Evolutionary conservation across 2,329 filamentous ascomycete genomes (phyloP).

Genomic region (Aspergillus pseudonomiae): DNA sequence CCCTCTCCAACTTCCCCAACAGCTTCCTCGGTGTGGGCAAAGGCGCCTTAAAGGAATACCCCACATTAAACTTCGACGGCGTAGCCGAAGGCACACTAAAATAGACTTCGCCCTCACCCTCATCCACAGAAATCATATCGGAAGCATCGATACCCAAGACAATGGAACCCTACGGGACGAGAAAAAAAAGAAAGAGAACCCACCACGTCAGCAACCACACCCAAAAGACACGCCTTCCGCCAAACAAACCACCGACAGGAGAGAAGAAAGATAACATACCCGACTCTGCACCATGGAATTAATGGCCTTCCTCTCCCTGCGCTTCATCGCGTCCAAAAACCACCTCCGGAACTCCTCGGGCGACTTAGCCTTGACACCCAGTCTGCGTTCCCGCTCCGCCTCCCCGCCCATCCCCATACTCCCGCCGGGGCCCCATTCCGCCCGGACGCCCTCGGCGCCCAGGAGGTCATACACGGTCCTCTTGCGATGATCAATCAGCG

Average conservation of each 20-base stretch:
- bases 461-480: conserved; percentile 47
- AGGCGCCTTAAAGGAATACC: conserved; percentile 40
- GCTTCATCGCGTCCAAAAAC: conserved; percentile 46
- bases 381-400: conserved; percentile 28
- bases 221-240: neutral
- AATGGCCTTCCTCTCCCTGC: conserved; percentile 39
- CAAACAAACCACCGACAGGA: neutral
- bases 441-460: conserved; percentile 43
- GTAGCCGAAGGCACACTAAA: conserved; percentile 32
- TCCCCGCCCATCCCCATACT: conserved; percentile 35
- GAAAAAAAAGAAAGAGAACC: conserved; percentile 12
- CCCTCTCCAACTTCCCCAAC: conserved; percentile 22
- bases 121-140: conserved; percentile 34
- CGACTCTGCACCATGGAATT: conserved; percentile 40
- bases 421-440: conserved; percentile 41
- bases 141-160: conserved; percentile 40
- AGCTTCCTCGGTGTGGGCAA: conserved; percentile 31
- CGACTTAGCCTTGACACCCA: conserved; percentile 43
- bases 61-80: conserved; percentile 31
- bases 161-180: conserved; percentile 30
- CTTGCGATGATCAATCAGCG: conserved; percentile 45
- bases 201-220: neutral
- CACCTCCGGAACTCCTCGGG: conserved; percentile 44
- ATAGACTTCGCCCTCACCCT: conserved; percentile 32
- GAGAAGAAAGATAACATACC: conserved; percentile 30